Evolutionary conservation across 805 yeast species (phyloP).

Genomic region (Zygotorulaspora chibaensis): DNA sequence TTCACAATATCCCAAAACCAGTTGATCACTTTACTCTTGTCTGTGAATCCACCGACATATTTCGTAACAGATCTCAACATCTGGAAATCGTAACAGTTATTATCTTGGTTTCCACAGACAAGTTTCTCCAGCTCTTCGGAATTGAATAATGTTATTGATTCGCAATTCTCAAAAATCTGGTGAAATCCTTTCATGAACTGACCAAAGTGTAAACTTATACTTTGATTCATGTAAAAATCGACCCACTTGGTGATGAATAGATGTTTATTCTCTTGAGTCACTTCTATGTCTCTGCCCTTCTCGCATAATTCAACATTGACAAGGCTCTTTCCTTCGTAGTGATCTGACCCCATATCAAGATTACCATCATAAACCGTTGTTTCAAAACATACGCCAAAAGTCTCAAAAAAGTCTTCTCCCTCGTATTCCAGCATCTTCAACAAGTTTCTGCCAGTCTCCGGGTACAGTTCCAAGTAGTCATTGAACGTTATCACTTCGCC

Average conservation of each 20-base stretch:
- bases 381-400: slow-evolving; percentile 59
- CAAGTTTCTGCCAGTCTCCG: slow-evolving; percentile 56
- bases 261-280: slow-evolving; percentile 54
- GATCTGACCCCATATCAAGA: background rate
- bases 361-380: slow-evolving; percentile 46
- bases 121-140: slow-evolving; percentile 78
- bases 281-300: slow-evolving; percentile 53
- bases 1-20: slow-evolving; percentile 83
- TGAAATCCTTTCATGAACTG: slow-evolving; percentile 69
- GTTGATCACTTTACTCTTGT: slow-evolving; percentile 40
- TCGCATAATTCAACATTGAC: slow-evolving; percentile 49
- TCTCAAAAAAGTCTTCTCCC: slow-evolving; percentile 43
- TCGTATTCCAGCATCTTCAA: slow-evolving; percentile 43
- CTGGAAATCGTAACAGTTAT: slow-evolving; percentile 49
- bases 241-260: slow-evolving; percentile 62
- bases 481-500: slow-evolving; percentile 49
- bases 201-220: slow-evolving; percentile 49
- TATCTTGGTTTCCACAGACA: slow-evolving; percentile 69
- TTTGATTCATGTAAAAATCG: slow-evolving; percentile 53
- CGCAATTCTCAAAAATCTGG: slow-evolving; percentile 66
- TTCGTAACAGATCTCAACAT: slow-evolving; percentile 67
- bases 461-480: slow-evolving; percentile 68
- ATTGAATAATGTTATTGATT: slow-evolving; percentile 72
- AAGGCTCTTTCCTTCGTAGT: slow-evolving; percentile 7
- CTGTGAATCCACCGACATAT: slow-evolving; percentile 59